phyloP scores from a whole-genome alignment of 2,329 filamentous ascomycete species.

The Pezicula neosporulosa region DNA sequence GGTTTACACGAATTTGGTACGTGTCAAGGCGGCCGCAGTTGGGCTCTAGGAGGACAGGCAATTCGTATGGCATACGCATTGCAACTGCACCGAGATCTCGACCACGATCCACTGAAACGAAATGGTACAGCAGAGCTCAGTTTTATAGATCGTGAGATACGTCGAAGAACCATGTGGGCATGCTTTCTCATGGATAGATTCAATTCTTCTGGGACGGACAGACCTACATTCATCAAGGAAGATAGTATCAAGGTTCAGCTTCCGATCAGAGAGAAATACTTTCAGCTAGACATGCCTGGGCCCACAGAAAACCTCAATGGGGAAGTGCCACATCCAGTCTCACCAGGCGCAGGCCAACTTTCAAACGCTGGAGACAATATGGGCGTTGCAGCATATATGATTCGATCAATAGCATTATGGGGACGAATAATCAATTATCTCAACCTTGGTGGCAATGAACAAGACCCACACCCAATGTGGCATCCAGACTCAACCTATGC shows the following conservation, averaged over 20 bases:
- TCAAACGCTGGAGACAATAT: conserved; percentile 76
- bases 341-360: conserved; percentile 60
- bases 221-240: conserved; percentile 87
- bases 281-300: conserved; percentile 86
- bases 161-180: conserved; percentile 94
- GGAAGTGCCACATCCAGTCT: conserved; percentile 58
- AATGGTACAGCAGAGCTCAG: conserved; percentile 66
- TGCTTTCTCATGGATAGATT: conserved; percentile 98
- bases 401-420: conserved; percentile 83
- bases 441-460: conserved; percentile 82
- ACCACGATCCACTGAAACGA: conserved; percentile 71
- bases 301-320: conserved; percentile 82
- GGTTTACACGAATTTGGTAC: conserved; percentile 96
- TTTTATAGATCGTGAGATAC: conserved; percentile 90
- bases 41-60: conserved; percentile 92
- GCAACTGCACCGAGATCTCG: conserved; percentile 87
- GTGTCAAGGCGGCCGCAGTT: conserved; percentile 91
- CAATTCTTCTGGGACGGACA: conserved; percentile 91
- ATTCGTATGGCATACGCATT: conserved; percentile 96
- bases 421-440: conserved; percentile 85
- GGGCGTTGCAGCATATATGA: conserved; percentile 89
- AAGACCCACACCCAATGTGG: conserved; percentile 78
- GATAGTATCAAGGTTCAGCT: conserved; percentile 86
- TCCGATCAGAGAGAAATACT: conserved; percentile 85
- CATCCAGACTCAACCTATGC: conserved; percentile 73